Evolutionary conservation across 495 filamentous ascomycete genomes (phyloP), one percentile per base, ranked within the genome.

Genomic region (Viridothelium virens): DNA sequence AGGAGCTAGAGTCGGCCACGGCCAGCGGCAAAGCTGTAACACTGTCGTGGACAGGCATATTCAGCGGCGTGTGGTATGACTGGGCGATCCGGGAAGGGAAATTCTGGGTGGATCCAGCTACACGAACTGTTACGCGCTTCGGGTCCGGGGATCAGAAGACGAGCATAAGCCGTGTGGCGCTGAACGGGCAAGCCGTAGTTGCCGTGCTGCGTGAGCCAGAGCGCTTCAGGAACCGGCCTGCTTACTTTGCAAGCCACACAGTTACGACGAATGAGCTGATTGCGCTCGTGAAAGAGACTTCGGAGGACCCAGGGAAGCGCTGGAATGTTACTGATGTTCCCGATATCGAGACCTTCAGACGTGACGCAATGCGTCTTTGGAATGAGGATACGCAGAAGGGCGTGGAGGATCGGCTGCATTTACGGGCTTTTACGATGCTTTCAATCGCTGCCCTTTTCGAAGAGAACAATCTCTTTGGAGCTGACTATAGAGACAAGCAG

Each of bases 41-140:
- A 18, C 38, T 34, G 16, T 38, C 36, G 3, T 66, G 56, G 56
- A 62, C 38, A 34, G 65, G 46, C 31, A 46, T 66, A 10, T 44
- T 66, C 18, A 56, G 34, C n/a, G 65, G 65, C 31, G 33, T 56
- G n/a, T 62, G 47, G n/a, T 66, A 66, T 48, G 65, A 66, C 16
- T 50, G 63, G n/a, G 34, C 48, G 41, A 62, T 66, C n/a, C 12
- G 53, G 16, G 61, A 61, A 62, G 34, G 56, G 1, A 12, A 14
- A n/a, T 66, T 66, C 37, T 66, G 65, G 53, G 47, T 66, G 25
- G 10, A 66, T 66, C 10, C 34, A 31, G 36, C 36, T 14, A 38
- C 48, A n/a, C 4, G 65, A 62, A 61, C 65, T 37, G n/a, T 66
- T 38, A 66, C 48, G n/a, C 48, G 48, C 10, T 53, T 53, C 10